Conservation (phyloP, 768 basidiomycete genomes). For the Trametes cubensis region DNA sequence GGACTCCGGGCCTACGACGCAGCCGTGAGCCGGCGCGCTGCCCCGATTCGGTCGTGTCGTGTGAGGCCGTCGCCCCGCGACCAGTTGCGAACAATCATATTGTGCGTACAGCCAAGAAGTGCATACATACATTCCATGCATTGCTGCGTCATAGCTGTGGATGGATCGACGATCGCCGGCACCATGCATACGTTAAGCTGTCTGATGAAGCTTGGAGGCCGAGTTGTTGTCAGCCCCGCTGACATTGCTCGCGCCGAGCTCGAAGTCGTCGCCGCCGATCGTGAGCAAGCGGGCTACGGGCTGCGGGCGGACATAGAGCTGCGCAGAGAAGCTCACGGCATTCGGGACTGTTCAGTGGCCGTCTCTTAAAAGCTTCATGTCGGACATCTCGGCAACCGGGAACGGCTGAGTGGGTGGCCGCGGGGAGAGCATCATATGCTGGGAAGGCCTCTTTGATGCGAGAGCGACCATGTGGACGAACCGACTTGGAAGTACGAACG, state of each 20-base stretch:
- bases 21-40: slow-evolving; percentile 19
- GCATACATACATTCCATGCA: not conserved
- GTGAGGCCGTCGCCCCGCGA: too few relatives aligned
- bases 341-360: not conserved
- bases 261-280: too few relatives aligned
- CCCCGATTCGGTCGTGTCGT: too few relatives aligned
- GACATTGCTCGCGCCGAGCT: not conserved
- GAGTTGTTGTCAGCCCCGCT: not conserved
- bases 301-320: slow-evolving; percentile 4
- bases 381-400: slow-evolving; percentile 1
- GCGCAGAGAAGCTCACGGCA: not conserved
- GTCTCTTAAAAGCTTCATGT: slow-evolving; percentile 5
- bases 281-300: not conserved
- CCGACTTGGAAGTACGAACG: not conserved
- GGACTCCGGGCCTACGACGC: slow-evolving; percentile 28
- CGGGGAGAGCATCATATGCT: not conserved
- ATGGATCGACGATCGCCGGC: too few relatives aligned
- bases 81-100: too few relatives aligned
- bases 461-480: slow-evolving; percentile 5
- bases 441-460: slow-evolving; percentile 3
- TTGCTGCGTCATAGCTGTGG: too few relatives aligned
- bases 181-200: not conserved
- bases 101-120: not conserved
- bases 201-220: not conserved
- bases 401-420: not conserved